Evolutionary conservation across 768 basidiomycete genomes (phyloP).

Genomic region (Kwoniella heveanensis): DNA sequence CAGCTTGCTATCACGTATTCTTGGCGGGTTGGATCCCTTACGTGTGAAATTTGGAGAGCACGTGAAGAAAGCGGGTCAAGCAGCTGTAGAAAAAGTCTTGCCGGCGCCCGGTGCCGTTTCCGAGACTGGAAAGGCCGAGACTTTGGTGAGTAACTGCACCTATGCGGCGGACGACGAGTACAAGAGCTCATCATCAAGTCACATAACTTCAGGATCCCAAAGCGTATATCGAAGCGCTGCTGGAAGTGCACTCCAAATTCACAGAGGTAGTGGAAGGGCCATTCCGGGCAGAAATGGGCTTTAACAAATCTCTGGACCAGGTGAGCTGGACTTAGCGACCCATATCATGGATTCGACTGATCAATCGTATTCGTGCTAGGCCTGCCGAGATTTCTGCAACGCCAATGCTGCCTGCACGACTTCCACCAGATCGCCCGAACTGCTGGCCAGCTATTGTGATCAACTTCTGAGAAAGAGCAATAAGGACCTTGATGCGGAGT

Average conservation of each 20-base stretch:
- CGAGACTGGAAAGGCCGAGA: constrained; percentile 62
- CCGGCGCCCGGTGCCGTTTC: constrained; percentile 48
- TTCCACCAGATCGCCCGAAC: constrained; percentile 81
- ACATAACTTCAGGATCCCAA: constrained; percentile 69
- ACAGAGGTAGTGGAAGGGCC: constrained; percentile 81
- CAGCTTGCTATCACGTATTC: constrained; percentile 82
- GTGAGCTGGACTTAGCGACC: constrained; percentile 37
- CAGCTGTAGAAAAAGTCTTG: constrained; percentile 72
- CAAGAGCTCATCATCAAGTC: not conserved
- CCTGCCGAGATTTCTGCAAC: constrained; percentile 94
- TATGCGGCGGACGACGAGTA: not conserved
- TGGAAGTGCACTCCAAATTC: constrained; percentile 91
- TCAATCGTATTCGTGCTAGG: constrained; percentile 59
- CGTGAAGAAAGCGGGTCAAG: constrained; percentile 85
- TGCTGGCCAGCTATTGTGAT: constrained; percentile 90
- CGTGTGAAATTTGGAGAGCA: constrained; percentile 92
- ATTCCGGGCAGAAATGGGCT: constrained; percentile 89
- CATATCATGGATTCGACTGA: constrained; percentile 7
- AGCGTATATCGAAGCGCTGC: constrained; percentile 86
- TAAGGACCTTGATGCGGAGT: constrained; percentile 88
- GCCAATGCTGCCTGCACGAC: constrained; percentile 76
- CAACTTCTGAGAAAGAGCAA: constrained; percentile 88
- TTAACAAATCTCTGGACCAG: constrained; percentile 83
- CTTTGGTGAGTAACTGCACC: constrained; percentile 59
- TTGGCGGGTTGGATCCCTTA: constrained; percentile 84